A percentile compares a stretch with the other conserved stretches of the same genome.
These are phyloP conservation scores for Boechera retrofracta DNA, from an alignment of 345 rosid genomes.

Conservation along the genomic window DNA sequence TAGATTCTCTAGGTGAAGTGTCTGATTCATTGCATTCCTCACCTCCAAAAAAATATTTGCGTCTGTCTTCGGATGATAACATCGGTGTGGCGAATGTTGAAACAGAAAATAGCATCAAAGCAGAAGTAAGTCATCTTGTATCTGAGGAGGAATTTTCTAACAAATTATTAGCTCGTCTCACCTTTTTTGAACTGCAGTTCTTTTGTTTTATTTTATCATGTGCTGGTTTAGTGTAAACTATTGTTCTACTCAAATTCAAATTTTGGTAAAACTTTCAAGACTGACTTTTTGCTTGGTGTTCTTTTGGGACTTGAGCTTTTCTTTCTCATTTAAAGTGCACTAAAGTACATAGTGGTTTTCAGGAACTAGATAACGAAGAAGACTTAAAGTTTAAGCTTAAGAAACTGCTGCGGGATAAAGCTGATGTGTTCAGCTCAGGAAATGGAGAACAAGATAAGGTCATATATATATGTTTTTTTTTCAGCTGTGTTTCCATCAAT, in stretches of 20 bases:
- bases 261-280: conserved; percentile 11
- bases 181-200: conserved; percentile 29
- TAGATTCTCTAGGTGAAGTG: conserved; percentile 68
- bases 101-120: conserved; percentile 71
- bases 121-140: conserved; percentile 76
- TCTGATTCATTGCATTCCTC: conserved; percentile 51
- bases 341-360: conserved; percentile 28
- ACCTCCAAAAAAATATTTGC: conserved; percentile 52
- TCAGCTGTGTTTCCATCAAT: conserved; percentile 4
- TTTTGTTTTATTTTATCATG: neutral
- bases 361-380: conserved; percentile 67
- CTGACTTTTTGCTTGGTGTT: conserved; percentile 29
- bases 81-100: conserved; percentile 82
- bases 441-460: conserved; percentile 84
- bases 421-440: conserved; percentile 70
- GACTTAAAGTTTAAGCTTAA: conserved; percentile 78
- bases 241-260: conserved; percentile 36
- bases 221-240: conserved; percentile 21
- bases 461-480: conserved; percentile 6
- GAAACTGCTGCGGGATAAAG: conserved; percentile 65
- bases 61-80: conserved; percentile 60
- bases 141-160: conserved; percentile 52
- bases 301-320: conserved; percentile 1
- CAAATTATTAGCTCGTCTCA: conserved; percentile 53
- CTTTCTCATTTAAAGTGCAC: conserved; percentile 24